Percentiles rank a stretch among this genome's conserved stretches.
Evolutionary conservation across 1,139 yeast genomes (phyloP).

Genomic region (Nakaseomyces glabratus): DNA sequence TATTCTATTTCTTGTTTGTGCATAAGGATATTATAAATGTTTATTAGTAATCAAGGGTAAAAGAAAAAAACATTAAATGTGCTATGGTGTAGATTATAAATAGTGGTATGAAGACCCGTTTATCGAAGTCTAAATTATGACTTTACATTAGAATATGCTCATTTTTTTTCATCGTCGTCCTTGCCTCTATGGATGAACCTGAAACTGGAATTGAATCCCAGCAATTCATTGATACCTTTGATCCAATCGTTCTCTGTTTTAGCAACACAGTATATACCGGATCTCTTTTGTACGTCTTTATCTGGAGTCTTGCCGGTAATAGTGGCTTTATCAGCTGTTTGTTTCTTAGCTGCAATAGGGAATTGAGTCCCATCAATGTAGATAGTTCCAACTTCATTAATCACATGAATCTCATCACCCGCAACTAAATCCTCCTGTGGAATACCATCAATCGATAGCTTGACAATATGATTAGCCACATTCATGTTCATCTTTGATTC

Average conservation of each 20-base stretch:
- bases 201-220: conserved; percentile 83
- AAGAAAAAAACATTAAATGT: too few relatives aligned
- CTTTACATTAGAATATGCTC: neutral
- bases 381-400: conserved; percentile 50
- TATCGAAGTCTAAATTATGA: neutral
- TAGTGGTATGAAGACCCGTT: neutral
- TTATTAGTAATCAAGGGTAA: neutral
- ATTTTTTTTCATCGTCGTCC: conserved; percentile 2
- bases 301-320: conserved; percentile 18
- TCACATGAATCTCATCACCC: conserved; percentile 73
- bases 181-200: conserved; percentile 29
- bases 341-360: conserved; percentile 26
- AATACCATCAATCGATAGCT: conserved; percentile 72
- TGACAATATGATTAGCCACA: conserved; percentile 36
- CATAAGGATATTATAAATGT: neutral
- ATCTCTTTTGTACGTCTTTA: conserved; percentile 12
- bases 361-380: conserved; percentile 39
- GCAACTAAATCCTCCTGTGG: conserved; percentile 57
- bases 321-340: conserved; percentile 13
- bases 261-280: conserved; percentile 88
- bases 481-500: conserved; percentile 33
- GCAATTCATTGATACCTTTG: conserved; percentile 70
- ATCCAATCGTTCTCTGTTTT: conserved; percentile 85
- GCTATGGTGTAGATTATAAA: neutral
- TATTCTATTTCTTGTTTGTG: neutral